These are phyloP conservation scores for Leishmania braziliensis DNA, from an alignment of 208 protist genomes.

Conservation along the genomic window DNA sequence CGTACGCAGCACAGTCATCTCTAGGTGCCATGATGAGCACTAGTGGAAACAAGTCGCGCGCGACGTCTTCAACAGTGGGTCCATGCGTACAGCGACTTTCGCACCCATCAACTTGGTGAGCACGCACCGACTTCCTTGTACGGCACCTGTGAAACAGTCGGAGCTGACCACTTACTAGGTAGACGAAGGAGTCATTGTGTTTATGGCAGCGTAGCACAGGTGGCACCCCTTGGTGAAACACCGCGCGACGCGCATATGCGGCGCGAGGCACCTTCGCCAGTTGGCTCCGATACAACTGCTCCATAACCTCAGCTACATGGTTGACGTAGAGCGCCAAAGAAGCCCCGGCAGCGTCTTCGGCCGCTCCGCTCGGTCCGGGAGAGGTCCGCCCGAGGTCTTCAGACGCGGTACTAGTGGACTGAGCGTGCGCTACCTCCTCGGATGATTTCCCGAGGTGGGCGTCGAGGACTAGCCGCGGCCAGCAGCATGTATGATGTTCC, in stretches of 20 bases:
- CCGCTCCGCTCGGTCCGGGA: not conserved
- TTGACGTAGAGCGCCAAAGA: not conserved
- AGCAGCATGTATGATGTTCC: constrained; percentile 61
- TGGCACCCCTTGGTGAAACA: constrained; percentile 40
- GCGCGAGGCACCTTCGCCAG: constrained; percentile 25
- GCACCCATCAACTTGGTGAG: not conserved
- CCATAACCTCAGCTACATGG: constrained; percentile 3
- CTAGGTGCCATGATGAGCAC: constrained; percentile 26
- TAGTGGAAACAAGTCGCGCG: constrained; percentile 23
- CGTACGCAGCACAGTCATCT: constrained; percentile 10
- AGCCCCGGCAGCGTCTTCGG: not conserved
- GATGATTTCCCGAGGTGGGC: constrained; percentile 24
- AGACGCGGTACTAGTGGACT: not conserved
- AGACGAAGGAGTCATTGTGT: constrained; percentile 15
- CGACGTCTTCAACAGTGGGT: constrained; percentile 1
- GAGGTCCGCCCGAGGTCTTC: not conserved
- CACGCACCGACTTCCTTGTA: not conserved
- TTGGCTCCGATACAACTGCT: constrained; percentile 27
- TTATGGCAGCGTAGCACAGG: constrained; percentile 41
- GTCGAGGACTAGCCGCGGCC: constrained; percentile 56
- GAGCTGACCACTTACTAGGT: constrained; percentile 15
- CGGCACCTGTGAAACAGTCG: constrained; percentile 14
- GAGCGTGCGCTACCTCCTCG: not conserved
- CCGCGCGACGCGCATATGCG: constrained; percentile 29
- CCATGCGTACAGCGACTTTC: constrained; percentile 8